Percentiles rank a stretch among this genome's conserved stretches.
phyloP scores from a whole-genome alignment of 2,329 filamentous ascomycete species.

The Microdochium bolleyi region DNA sequence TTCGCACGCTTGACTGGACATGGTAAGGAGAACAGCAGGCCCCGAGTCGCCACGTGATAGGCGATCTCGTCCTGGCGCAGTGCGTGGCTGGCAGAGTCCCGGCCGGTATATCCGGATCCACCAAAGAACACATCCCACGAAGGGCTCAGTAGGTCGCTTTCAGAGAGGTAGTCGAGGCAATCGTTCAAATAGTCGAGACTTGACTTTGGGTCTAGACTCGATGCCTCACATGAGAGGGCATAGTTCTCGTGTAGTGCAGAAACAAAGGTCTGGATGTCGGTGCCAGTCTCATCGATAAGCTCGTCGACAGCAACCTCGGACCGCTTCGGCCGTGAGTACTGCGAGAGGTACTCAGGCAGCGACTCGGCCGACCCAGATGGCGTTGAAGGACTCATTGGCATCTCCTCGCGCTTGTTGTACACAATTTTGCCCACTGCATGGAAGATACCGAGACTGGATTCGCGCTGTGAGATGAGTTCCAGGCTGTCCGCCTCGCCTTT shows the following conservation, averaged over 20 bases:
- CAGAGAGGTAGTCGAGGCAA: conserved; percentile 82
- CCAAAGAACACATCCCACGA: conserved; percentile 63
- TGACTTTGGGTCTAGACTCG: conserved; percentile 41
- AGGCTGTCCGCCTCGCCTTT: conserved; percentile 72
- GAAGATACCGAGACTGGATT: conserved; percentile 87
- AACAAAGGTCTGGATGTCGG: conserved; percentile 84
- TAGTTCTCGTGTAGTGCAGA: conserved; percentile 94
- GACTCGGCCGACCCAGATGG: conserved; percentile 36
- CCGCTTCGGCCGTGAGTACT: conserved; percentile 48
- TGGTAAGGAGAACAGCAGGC: conserved; percentile 77
- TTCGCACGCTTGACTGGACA: conserved; percentile 71
- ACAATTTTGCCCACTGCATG: conserved; percentile 94
- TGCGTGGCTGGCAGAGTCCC: conserved; percentile 59
- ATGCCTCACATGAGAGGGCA: conserved; percentile 66
- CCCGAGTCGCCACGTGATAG: conserved; percentile 84
- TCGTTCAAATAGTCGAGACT: conserved; percentile 72
- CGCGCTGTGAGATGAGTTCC: conserved; percentile 74
- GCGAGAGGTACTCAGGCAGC: conserved; percentile 51
- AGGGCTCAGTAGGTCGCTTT: conserved; percentile 76
- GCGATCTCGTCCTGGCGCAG: conserved; percentile 89
- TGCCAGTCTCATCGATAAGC: conserved; percentile 88
- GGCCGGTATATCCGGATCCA: conserved; percentile 41
- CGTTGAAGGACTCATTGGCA: conserved; percentile 23
- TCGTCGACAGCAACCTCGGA: conserved; percentile 63
- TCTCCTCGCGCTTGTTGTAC: conserved; percentile 81